phyloP scores from a whole-genome alignment of 2,329 filamentous ascomycete species.

The Colletotrichum viniferum region DNA sequence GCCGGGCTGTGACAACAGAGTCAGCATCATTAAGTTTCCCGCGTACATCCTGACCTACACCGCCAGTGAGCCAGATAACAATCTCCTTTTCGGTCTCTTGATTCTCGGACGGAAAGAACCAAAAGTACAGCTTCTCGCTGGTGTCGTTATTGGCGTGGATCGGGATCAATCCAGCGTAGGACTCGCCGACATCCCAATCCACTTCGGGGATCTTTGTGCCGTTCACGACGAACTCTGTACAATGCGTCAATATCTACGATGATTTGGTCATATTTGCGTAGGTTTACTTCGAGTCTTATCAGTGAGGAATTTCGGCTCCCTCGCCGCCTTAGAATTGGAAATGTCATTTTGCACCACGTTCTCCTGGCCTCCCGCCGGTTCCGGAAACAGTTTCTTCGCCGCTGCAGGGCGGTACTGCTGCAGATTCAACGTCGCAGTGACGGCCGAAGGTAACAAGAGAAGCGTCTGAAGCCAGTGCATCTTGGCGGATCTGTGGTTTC shows the following conservation, averaged over 20 bases:
- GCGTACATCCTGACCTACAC: constrained; percentile 32
- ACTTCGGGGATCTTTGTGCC: constrained; percentile 71
- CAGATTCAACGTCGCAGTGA: constrained; percentile 18
- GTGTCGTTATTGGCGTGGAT: constrained; percentile 48
- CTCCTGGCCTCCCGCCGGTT: background rate
- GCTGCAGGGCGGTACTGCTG: constrained; percentile 12
- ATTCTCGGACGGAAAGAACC: constrained; percentile 67
- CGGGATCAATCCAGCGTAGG: constrained; percentile 66
- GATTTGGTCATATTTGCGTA: accelerated
- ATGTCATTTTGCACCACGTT: background rate
- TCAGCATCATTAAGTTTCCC: background rate
- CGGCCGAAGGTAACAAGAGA: background rate
- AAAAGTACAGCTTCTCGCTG: constrained; percentile 66
- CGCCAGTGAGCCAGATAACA: constrained; percentile 66
- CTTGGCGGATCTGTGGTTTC: background rate
- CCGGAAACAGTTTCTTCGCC: background rate
- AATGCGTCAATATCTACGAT: background rate
- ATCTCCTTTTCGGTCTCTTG: constrained; percentile 59
- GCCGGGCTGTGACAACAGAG: constrained; percentile 44
- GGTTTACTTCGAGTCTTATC: constrained; percentile 7
- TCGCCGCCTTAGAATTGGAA: background rate
- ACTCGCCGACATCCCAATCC: constrained; percentile 70
- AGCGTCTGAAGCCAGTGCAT: constrained; percentile 1
- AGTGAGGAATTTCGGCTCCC: constrained; percentile 29
- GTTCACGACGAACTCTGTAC: constrained; percentile 65